Evolutionary conservation across 352 stramenopile genomes (phyloP).

Genomic region (Thalassiosira exigua): DNA sequence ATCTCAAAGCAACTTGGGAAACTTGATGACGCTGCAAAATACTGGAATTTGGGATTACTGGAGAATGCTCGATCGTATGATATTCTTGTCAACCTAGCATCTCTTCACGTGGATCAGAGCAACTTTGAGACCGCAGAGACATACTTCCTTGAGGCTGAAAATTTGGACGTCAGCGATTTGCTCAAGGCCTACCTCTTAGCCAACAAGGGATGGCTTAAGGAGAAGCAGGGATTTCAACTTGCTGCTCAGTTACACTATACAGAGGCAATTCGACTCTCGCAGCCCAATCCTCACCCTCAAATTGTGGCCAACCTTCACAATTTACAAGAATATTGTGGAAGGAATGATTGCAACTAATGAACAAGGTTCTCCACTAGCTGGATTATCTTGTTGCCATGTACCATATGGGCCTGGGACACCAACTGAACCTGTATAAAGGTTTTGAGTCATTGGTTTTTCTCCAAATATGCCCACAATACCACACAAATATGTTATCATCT

Average conservation of each 20-base stretch:
- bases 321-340: constrained; percentile 27
- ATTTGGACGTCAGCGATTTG: constrained; percentile 12
- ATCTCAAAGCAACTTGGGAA: constrained; percentile 20
- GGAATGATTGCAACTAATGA: neutral
- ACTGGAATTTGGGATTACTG: constrained; percentile 17
- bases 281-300: constrained; percentile 32
- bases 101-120: constrained; percentile 10
- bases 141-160: constrained; percentile 16
- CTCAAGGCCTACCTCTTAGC: constrained; percentile 19
- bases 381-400: too few relatives aligned
- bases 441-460: too few relatives aligned
- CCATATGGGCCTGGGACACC: too few relatives aligned
- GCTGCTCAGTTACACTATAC: constrained; percentile 27
- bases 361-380: too few relatives aligned
- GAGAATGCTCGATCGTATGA: constrained; percentile 29
- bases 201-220: constrained; percentile 44
- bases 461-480: too few relatives aligned
- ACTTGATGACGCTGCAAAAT: constrained; percentile 25
- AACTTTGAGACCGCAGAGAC: constrained; percentile 20
- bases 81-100: constrained; percentile 40
- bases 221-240: constrained; percentile 19
- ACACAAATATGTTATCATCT: too few relatives aligned
- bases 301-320: constrained; percentile 42
- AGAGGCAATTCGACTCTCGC: constrained; percentile 31
- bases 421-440: too few relatives aligned